Conservation (phyloP, 2,329 filamentous ascomycete genomes). For the Escovopsis sp. region DNA sequence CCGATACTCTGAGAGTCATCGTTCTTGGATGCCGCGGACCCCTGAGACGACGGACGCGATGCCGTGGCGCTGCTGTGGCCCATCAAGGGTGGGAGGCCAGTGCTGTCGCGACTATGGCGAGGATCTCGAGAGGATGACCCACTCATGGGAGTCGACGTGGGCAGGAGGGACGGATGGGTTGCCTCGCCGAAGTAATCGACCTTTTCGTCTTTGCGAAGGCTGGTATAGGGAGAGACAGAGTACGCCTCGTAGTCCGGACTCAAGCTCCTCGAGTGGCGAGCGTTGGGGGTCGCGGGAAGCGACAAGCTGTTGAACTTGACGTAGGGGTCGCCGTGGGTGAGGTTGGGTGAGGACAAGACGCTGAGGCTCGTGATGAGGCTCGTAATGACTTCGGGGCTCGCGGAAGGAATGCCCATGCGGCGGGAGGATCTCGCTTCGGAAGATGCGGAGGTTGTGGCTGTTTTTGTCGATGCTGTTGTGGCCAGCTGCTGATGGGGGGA, state of each 20-base stretch:
- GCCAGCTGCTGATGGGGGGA: slow-evolving; percentile 1
- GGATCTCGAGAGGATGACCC: slow-evolving; percentile 46
- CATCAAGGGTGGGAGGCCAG: slow-evolving; percentile 46
- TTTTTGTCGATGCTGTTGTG: no score
- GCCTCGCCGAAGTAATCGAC: slow-evolving; percentile 40
- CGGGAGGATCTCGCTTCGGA: slow-evolving; percentile 2
- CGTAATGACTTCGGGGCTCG: slow-evolving; percentile 56
- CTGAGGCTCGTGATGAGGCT: slow-evolving; percentile 55
- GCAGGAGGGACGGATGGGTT: slow-evolving; percentile 55
- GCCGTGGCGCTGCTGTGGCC: slow-evolving; percentile 25
- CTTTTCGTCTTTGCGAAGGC: slow-evolving; percentile 27
- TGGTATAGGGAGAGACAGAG: slow-evolving; percentile 34
- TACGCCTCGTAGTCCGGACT: slow-evolving; percentile 62
- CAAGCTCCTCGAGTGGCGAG: slow-evolving; percentile 36
- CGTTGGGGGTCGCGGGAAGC: slow-evolving; percentile 23
- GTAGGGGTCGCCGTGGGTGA: slow-evolving; percentile 52
- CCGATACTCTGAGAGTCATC: slow-evolving; percentile 49
- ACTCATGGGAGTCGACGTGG: slow-evolving; percentile 68
- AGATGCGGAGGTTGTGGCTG: neutral
- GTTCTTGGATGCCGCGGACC: slow-evolving; percentile 38
- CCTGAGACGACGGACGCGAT: slow-evolving; percentile 45
- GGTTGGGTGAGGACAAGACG: slow-evolving; percentile 52
- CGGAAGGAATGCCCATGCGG: slow-evolving; percentile 22
- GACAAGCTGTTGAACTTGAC: slow-evolving; percentile 28
- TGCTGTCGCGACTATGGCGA: slow-evolving; percentile 36